Conservation (phyloP, 345 rosid genomes). For the Euphorbia lathyris region DNA sequence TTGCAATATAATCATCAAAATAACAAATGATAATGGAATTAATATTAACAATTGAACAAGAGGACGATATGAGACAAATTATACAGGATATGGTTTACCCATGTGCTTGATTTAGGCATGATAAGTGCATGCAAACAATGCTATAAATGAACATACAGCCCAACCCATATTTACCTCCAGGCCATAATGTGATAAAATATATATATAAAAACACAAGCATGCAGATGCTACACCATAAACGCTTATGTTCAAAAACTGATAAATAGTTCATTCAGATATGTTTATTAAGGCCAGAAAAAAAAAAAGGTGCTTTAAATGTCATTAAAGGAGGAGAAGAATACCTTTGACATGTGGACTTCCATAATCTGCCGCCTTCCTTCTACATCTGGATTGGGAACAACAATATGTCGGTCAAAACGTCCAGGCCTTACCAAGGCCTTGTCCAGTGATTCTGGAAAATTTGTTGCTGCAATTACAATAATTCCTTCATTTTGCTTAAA, state of each 20-base stretch:
- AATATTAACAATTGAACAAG: not conserved
- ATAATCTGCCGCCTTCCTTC: constrained; percentile 95
- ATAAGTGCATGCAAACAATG: not conserved
- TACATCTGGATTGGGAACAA: constrained; percentile 94
- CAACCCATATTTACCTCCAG: not conserved
- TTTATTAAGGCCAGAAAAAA: not conserved
- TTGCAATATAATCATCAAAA: not conserved
- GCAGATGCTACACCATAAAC: not conserved
- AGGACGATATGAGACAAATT: not conserved
- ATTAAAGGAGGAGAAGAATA: constrained; percentile 25
- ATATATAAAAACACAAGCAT: too few species aligned
- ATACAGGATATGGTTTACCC: not conserved
- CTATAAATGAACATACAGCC: not conserved
- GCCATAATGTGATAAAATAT: too few species aligned
- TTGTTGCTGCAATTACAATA: constrained; percentile 93
- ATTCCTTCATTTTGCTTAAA: constrained; percentile 98
- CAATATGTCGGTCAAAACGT: constrained; percentile 85
- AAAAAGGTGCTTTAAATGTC: not conserved
- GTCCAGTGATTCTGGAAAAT: constrained; percentile 90
- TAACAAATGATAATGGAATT: not conserved
- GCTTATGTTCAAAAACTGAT: not conserved
- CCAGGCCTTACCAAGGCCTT: constrained; percentile 98
- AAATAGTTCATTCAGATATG: constrained; percentile 3
- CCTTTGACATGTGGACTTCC: constrained; percentile 98
- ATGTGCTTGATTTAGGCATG: not conserved